Evolutionary conservation across 1,284 basidiomycete genomes (phyloP), one percentile per base, ranked within the genome.

Genomic region (Ceratobasidium sp.): DNA sequence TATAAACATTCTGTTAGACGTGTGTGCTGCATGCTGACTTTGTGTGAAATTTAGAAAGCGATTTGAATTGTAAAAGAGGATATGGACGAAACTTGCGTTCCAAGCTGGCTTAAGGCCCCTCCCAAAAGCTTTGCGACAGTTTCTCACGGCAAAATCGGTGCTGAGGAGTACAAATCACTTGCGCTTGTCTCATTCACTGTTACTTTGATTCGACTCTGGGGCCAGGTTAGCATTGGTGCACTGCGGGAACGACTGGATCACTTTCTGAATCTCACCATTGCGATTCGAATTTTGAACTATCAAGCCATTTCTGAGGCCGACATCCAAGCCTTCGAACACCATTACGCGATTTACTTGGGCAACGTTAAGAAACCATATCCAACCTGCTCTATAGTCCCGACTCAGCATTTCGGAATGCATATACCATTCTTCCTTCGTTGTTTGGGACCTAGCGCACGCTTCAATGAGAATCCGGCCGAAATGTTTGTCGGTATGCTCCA

Each of bases 151-250:
- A 68, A 69, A 29, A 59, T 79, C 1, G 78, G 76, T 56, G 79
- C 79, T 11, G 69, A 79, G 29, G 78, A 80, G 62, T 80, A 79
- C 78, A 57, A 76, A 17, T 66, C 66, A 8, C 17, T 77, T 13
- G 46, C 56, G 11, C 76, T 74, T 8, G 75, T 80, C 0, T 76
- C 78, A n/a, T 49, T 80, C 8, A 64, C 66, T 2, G 70, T 80
- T 17, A 71, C 79, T 0, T 37, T 78, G 6, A 51, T 78, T 52
- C 59, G 51, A 0, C 17, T 76, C 29, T 78, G 77, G 77, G 22
- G 13, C 2, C 17, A 44, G n/a, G n/a, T n/a, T n/a, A n/a, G n/a
- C n/a, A n/a, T n/a, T n/a, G 44, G 44, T 17, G 44, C 44, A 9
- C 44, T 56, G 9, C 54, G 56, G 5, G 56, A 59, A 25, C 19